Evolutionary conservation across 139 green algal species (phyloP), one percentile per base, ranked within the genome.

Genomic region (Volvox africanus): DNA sequence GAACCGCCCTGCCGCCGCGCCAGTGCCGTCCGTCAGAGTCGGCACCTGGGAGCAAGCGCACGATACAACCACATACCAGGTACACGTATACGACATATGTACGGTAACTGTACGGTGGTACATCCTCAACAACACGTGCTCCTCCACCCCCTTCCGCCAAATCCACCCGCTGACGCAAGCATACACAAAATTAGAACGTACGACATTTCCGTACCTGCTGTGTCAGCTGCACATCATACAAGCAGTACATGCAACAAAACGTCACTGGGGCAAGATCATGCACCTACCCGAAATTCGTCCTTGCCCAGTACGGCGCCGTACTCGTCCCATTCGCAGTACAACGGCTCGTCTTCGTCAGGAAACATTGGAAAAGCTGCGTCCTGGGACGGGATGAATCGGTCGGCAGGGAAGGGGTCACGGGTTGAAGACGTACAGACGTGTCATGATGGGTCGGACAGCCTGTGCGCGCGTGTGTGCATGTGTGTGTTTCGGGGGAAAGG

Each of bases 321-420:
- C 55, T 96, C 96, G 78, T 98, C 96, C 91, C 94, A 96, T 28
- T 93, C 88, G 32, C 82, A 68, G n/a, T 71, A 20, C 92, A 95
- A 75, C 68, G 50, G 37, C 69, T 96, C 94, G 80, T 97, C 95
- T 75, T 98, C 95, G 80, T 96, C 95, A 5, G 97, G 97, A 65
- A 99, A 99, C 96, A 99, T 97, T 33, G 97, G 92, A 32, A 89
- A 88, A 14, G 81, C 92, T 20, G 94, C 92, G 50, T 92, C 95
- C 93, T 98, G 93, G 32, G 67, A 16, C 22, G 17, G 77, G n/a
- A 36, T 30, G 76, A 19, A 19, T 2, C 32, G 14, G 71, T n/a
- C 28, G 71, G 26, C 2, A 5, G 22, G 71, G 71, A 20, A 28
- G 71, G 28, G 65, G 21, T 28, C 65, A 30, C 65, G 65, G 65